Conservation (phyloP, 225 moss, liverwort and hornwort genomes). For the Asterella californica region DNA sequence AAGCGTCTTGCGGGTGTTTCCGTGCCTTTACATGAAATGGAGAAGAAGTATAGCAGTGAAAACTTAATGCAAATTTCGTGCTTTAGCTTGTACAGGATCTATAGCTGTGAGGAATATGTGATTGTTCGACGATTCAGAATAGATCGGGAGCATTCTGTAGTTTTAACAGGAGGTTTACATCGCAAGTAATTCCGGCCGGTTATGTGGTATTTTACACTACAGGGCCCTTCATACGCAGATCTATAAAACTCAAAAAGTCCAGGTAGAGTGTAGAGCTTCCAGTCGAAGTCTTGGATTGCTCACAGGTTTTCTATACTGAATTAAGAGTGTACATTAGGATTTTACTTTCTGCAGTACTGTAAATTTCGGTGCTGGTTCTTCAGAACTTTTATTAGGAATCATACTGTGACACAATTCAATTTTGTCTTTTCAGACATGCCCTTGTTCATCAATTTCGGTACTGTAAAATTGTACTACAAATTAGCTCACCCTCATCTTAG, state of each 20-base stretch:
- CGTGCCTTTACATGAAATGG: constrained; percentile 1
- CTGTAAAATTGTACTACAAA: not conserved
- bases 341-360: not conserved
- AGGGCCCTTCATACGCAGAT: not conserved
- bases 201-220: not conserved
- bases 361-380: not conserved
- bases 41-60: not conserved
- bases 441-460: not conserved
- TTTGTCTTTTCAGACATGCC: not conserved
- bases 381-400: not conserved
- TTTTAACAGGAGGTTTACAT: not conserved
- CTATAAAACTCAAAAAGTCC: not conserved
- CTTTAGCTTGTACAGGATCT: not conserved
- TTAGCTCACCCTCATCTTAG: not conserved
- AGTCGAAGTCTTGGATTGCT: not conserved
- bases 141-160: no score
- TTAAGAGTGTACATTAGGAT: not conserved
- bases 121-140: not conserved
- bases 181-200: not conserved
- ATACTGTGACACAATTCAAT: not conserved
- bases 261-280: not conserved
- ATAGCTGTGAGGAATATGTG: not conserved
- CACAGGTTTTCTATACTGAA: not conserved
- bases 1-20: constrained; percentile 3
- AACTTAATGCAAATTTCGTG: not conserved